Base-by-base conservation (phyloP, 208 protist genomes). In the Acanthamoeba lenticulata region DNA sequence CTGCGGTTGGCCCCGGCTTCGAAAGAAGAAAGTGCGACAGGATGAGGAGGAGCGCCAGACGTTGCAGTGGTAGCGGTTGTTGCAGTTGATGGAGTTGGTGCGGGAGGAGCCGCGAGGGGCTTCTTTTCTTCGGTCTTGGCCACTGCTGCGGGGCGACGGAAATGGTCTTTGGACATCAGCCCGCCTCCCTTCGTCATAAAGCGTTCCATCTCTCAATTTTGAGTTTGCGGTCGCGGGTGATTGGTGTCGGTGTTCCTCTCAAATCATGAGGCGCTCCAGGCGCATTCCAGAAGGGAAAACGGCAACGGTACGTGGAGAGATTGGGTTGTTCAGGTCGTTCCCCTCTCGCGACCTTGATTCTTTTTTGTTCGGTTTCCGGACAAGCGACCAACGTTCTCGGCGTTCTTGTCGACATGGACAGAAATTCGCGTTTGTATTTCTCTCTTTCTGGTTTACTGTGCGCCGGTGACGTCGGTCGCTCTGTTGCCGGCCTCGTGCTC, bases 141-240 rank as follows among this genome's bases (percentile, higher is more conserved):
- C 32, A 6, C 38, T 0, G 38, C 11, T 55, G 38, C 42, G 2
- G 44, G 11, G n/a, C 42, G 21, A 32, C 74, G 74, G n/a, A 85
- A 85, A 21, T 57, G 36, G 74, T 85, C 74, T 21, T 85, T 85
- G 15, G 74, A 85, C 74, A 85, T 85, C 27, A 85, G 27, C 15
- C n/a, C 44, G 45, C 45, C 36, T 19, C 74, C 74, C 44, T 85
- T 85, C 24, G 74, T 45, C 74, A 85, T 47, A 29, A 85, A 85
- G 44, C 74, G 38, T 21, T 85, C 74, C 74, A 85, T 85, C 9
- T 77, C 21, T 17, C 45, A 19, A 52, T 6, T 5, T 4, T 17
- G 11, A n/a, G 38, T 2, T 13, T 36, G 24, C 69, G 24, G 34
- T 79, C 24, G 0, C 34, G 69, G 7, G 4, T 2, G 69, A 79